These are phyloP conservation scores for Pleodorina starrii DNA, from an alignment of 139 green algal species.

Conservation along the genomic window DNA sequence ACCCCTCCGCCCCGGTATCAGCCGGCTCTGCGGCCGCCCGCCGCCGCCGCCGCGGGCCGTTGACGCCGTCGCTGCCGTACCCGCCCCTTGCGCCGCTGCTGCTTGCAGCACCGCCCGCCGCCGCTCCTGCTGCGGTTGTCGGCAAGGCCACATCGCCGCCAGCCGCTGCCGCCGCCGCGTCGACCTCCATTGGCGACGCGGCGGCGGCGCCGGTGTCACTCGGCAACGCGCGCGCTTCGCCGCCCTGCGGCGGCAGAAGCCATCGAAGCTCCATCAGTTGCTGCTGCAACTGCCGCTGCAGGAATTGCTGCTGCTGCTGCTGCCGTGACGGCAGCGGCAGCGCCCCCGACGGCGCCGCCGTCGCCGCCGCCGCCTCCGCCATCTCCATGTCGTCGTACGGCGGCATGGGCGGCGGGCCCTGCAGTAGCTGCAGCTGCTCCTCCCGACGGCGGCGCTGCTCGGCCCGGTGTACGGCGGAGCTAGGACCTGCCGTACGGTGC, in stretches of 20 bases:
- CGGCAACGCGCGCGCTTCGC: too few species aligned
- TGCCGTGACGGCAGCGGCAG: not conserved
- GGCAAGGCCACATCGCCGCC: not conserved
- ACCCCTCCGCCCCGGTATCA: not conserved
- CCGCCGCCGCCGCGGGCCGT: not conserved
- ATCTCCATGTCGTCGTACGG: not conserved
- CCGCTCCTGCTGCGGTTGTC: not conserved
- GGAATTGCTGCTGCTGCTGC: not conserved
- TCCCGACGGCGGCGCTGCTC: not conserved
- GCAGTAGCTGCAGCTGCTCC: not conserved
- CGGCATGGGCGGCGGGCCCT: not conserved
- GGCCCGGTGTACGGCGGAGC: not conserved
- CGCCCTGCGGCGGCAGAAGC: too few species aligned
- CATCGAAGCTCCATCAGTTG: not conserved
- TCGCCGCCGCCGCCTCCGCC: not conserved
- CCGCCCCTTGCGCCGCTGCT: not conserved
- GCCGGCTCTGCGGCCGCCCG: not conserved
- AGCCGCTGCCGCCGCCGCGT: not conserved
- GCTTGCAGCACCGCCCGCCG: not conserved
- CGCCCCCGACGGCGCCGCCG: not conserved
- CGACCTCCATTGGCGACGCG: not conserved
- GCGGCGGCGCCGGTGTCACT: not conserved
- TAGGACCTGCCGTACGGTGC: not conserved
- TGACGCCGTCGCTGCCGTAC: constrained; percentile 27
- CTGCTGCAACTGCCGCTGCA: not conserved